These are phyloP conservation scores for Durio zibethinus DNA, from an alignment of 345 rosid species.

Conservation along the genomic window DNA sequence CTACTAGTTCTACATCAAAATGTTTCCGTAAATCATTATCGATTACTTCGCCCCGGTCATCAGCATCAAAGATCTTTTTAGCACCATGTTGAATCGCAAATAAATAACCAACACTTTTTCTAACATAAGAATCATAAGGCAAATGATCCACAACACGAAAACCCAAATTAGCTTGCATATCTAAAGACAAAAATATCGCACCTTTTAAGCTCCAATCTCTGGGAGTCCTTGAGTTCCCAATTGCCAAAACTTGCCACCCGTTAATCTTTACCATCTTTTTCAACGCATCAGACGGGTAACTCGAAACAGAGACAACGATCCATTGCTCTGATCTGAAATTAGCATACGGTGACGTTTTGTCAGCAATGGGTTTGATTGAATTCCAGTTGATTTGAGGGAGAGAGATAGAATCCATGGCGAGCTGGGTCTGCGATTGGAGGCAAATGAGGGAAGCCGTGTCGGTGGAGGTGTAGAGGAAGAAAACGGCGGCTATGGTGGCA, in stretches of 20 bases:
- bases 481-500: constrained; percentile 51
- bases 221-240: constrained; percentile 85
- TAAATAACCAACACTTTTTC: constrained; percentile 88
- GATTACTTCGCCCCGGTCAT: constrained; percentile 89
- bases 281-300: constrained; percentile 68
- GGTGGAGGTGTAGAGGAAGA: constrained; percentile 69
- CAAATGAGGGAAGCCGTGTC: constrained; percentile 61
- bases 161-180: constrained; percentile 77
- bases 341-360: constrained; percentile 59
- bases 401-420: constrained; percentile 45
- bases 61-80: constrained; percentile 86
- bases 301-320: constrained; percentile 80
- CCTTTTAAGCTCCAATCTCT: constrained; percentile 89
- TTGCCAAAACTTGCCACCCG: constrained; percentile 92
- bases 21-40: constrained; percentile 77
- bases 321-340: constrained; percentile 79
- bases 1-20: constrained; percentile 87
- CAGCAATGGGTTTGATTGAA: constrained; percentile 45
- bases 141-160: constrained; percentile 66
- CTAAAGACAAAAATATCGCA: constrained; percentile 74
- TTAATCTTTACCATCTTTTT: constrained; percentile 57
- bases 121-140: constrained; percentile 86
- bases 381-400: constrained; percentile 81
- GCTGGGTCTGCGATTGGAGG: constrained; percentile 59
- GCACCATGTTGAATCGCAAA: constrained; percentile 98